Conservation (phyloP, 2,329 filamentous ascomycete genomes). For the Alternaria postmessia region DNA sequence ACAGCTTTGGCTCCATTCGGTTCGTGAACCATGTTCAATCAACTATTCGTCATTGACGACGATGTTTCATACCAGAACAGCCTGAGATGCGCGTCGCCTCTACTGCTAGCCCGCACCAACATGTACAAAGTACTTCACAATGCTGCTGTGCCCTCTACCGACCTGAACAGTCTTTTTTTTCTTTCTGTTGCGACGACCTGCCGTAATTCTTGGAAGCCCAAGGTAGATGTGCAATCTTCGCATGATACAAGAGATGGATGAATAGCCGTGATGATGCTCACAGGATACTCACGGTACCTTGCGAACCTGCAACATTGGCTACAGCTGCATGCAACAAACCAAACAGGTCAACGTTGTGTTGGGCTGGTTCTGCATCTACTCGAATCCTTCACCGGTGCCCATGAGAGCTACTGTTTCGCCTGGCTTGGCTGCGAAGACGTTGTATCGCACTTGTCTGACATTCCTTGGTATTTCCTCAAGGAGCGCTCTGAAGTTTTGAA, state of each 20-base stretch:
- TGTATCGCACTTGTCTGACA: background rate
- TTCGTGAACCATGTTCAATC: background rate
- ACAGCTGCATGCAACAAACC: background rate
- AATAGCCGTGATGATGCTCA: background rate
- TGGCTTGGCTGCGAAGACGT: constrained; percentile 1
- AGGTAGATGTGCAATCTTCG: background rate
- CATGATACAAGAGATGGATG: background rate
- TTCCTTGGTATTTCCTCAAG: background rate
- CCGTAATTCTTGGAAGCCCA: background rate
- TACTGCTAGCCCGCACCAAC: background rate
- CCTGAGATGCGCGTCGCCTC: background rate
- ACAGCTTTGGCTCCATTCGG: background rate
- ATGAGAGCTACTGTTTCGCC: background rate
- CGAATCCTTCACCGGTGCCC: background rate
- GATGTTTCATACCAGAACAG: background rate
- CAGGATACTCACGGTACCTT: background rate
- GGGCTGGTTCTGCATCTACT: background rate
- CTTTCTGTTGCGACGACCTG: background rate
- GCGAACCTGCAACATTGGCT: background rate
- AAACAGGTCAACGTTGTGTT: background rate
- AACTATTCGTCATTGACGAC: background rate
- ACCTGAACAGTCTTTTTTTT: background rate
- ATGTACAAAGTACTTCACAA: background rate
- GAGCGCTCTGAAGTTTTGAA: background rate
- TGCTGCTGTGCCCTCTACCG: background rate